phyloP scores from a whole-genome alignment of 768 basidiomycete species.

The Exidia glandulosa region DNA sequence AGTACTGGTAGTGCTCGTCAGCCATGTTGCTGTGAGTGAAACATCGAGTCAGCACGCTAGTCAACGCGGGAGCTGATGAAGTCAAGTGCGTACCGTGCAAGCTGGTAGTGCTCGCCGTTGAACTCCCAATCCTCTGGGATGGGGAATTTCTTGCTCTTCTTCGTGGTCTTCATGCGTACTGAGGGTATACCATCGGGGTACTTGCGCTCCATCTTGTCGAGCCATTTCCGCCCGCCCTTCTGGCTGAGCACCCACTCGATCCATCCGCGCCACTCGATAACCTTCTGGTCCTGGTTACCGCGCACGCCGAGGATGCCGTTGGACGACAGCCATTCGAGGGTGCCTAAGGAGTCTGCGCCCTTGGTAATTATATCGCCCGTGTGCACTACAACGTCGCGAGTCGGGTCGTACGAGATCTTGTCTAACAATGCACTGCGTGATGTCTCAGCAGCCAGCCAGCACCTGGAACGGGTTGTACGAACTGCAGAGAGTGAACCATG shows the following conservation, averaged over 20 bases:
- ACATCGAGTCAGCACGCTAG: slow-evolving; percentile 3
- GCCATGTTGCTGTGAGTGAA: slow-evolving; percentile 37
- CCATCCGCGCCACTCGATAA: slow-evolving; percentile 86
- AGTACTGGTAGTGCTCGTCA: slow-evolving; percentile 54
- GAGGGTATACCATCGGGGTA: slow-evolving; percentile 11
- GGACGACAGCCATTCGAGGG: slow-evolving; percentile 52
- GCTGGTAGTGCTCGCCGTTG: slow-evolving; percentile 62
- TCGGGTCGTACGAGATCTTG: slow-evolving; percentile 47
- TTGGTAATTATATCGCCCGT: slow-evolving; percentile 77
- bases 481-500: slow-evolving; percentile 60
- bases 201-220: slow-evolving; percentile 19
- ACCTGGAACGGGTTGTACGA: slow-evolving; percentile 15
- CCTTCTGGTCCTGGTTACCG: slow-evolving; percentile 89
- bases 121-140: slow-evolving; percentile 65
- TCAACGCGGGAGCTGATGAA: not conserved
- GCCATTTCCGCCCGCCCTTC: slow-evolving; percentile 23
- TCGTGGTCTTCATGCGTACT: slow-evolving; percentile 11
- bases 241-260: slow-evolving; percentile 58
- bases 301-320: slow-evolving; percentile 69
- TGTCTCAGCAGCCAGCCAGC: not conserved
- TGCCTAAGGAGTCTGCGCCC: slow-evolving; percentile 49
- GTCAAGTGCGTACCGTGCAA: slow-evolving; percentile 54
- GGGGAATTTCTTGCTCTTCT: slow-evolving; percentile 26
- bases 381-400: slow-evolving; percentile 62
- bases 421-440: slow-evolving; percentile 47